Evolutionary conservation across 2,329 filamentous ascomycete genomes (phyloP).

Genomic region (Coniella vitis): DNA sequence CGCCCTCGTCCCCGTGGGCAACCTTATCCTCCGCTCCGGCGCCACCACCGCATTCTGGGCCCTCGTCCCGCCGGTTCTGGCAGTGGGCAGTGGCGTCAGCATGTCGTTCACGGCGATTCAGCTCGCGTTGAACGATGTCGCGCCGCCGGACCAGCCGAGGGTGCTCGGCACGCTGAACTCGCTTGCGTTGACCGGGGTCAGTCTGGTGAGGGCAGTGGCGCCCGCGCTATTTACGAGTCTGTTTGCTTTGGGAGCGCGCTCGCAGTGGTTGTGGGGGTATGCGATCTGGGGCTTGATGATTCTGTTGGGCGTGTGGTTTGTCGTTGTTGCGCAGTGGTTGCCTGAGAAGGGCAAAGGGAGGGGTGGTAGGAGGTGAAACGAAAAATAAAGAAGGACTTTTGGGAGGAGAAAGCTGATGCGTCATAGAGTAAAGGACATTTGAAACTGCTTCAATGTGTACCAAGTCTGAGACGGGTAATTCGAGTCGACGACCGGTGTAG

Average conservation of each 20-base stretch:
- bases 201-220: slow-evolving; percentile 56
- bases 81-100: slow-evolving; percentile 54
- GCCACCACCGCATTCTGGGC: slow-evolving; percentile 50
- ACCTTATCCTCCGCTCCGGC: slow-evolving; percentile 45
- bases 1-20: slow-evolving; percentile 43
- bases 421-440: no score
- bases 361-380: not conserved
- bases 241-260: slow-evolving; percentile 59
- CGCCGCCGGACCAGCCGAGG: slow-evolving; percentile 46
- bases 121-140: slow-evolving; percentile 67
- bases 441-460: no score
- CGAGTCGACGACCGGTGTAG: no score
- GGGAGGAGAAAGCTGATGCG: no score
- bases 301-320: slow-evolving; percentile 27
- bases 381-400: not conserved
- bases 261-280: slow-evolving; percentile 57
- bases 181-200: slow-evolving; percentile 53
- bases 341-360: slow-evolving; percentile 27
- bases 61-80: slow-evolving; percentile 34
- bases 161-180: slow-evolving; percentile 68
- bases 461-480: no score
- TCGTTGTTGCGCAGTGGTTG: slow-evolving; percentile 25
- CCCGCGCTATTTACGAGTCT: slow-evolving; percentile 61
- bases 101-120: slow-evolving; percentile 69
- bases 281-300: slow-evolving; percentile 56